phyloP scores from a whole-genome alignment of 106 monocot species.

The Dendrobium catenatum region DNA sequence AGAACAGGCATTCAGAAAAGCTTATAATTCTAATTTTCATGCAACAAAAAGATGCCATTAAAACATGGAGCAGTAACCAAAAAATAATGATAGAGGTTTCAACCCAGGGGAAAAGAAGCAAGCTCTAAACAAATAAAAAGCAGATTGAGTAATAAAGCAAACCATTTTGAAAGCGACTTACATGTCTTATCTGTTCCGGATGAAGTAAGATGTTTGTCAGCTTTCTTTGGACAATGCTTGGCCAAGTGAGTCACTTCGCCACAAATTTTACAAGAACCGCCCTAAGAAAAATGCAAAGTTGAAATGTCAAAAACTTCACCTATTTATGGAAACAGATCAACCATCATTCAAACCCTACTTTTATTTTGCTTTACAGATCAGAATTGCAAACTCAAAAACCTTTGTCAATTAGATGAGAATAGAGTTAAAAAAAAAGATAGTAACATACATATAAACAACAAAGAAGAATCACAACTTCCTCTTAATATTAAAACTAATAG shows the following conservation, averaged over 20 bases:
- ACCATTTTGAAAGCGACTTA: slow-evolving; percentile 21
- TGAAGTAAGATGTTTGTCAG: slow-evolving; percentile 20
- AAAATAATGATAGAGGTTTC: background rate
- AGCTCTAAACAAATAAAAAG: background rate
- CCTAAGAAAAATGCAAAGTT: slow-evolving; percentile 32
- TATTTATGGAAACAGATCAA: background rate
- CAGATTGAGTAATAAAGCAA: background rate
- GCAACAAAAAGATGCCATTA: background rate
- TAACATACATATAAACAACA: background rate
- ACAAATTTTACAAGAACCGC: slow-evolving; percentile 94
- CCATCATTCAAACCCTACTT: background rate
- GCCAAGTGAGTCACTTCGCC: slow-evolving; percentile 88
- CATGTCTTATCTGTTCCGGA: slow-evolving; percentile 20
- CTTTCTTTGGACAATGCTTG: slow-evolving; percentile 87
- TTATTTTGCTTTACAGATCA: background rate
- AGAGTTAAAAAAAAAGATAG: background rate
- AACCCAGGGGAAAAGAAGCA: background rate
- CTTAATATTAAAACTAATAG: background rate
- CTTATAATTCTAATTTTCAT: no score
- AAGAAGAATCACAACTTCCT: background rate
- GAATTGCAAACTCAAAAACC: background rate
- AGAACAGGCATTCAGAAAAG: no score
- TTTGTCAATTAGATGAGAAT: background rate
- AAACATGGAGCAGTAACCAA: background rate
- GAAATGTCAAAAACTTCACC: background rate